A percentile compares a stretch with the other conserved stretches of the same genome.
phyloP scores from a whole-genome alignment of 2,329 filamentous ascomycete species.

The Xylariomycetidae sp. region DNA sequence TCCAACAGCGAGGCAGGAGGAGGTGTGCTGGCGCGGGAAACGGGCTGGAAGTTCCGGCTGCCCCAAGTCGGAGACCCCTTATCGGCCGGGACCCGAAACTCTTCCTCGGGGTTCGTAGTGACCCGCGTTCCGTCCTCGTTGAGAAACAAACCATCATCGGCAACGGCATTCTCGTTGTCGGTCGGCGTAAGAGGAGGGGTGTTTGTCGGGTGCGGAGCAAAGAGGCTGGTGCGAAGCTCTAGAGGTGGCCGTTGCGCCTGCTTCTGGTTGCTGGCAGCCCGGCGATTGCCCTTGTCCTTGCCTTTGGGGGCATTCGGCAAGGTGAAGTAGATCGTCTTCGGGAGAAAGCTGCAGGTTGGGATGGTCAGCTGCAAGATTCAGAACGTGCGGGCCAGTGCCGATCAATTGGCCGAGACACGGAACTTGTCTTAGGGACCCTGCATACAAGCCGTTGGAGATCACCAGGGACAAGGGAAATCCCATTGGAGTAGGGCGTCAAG shows the following conservation, averaged over 20 bases:
- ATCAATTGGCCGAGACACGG: constrained; percentile 2
- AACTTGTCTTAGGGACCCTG: background rate
- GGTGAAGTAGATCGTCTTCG: constrained; percentile 86
- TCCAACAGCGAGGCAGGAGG: constrained; percentile 73
- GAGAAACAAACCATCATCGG: constrained; percentile 40
- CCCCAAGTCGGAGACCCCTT: constrained; percentile 75
- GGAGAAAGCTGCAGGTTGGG: constrained; percentile 66
- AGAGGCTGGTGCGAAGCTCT: constrained; percentile 46
- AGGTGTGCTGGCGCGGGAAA: constrained; percentile 65
- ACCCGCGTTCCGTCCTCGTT: constrained; percentile 54
- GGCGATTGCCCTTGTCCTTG: constrained; percentile 4
- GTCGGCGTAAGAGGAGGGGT: constrained; percentile 52
- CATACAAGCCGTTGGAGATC: background rate
- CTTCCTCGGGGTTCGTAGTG: constrained; percentile 43
- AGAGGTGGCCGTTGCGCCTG: constrained; percentile 21
- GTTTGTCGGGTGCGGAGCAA: constrained; percentile 40
- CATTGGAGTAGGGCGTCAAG: constrained; percentile 4
- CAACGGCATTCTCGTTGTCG: constrained; percentile 33
- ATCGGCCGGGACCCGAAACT: constrained; percentile 62
- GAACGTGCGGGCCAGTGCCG: constrained; percentile 6
- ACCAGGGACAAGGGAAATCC: background rate
- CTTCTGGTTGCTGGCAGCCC: constrained; percentile 21
- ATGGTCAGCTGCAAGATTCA: constrained; percentile 9
- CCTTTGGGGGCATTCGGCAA: constrained; percentile 46
- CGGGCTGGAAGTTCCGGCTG: constrained; percentile 67